These are phyloP conservation scores for Cadophora malorum DNA, from an alignment of 2,329 filamentous ascomycete species.

Conservation along the genomic window DNA sequence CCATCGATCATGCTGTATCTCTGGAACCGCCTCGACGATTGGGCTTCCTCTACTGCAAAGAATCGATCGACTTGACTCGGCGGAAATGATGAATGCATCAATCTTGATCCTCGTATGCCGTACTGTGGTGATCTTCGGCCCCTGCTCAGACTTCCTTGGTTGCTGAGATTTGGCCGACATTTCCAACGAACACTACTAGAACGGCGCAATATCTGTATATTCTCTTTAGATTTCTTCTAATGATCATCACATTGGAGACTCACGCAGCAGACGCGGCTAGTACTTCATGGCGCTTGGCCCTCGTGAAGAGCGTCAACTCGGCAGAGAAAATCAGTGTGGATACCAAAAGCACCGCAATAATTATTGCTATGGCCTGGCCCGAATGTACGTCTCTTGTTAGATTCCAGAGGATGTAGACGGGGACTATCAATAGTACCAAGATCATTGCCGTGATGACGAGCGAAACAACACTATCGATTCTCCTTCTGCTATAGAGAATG, in stretches of 20 bases:
- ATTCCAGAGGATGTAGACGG: slow-evolving; percentile 8
- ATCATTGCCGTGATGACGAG: not conserved
- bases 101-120: too few relatives aligned
- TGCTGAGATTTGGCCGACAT: not conserved
- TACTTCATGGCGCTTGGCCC: slow-evolving; percentile 3
- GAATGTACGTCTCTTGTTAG: not conserved
- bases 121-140: too few relatives aligned
- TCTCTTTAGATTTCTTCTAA: too few relatives aligned
- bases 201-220: slow-evolving; percentile 12
- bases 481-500: not conserved
- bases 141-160: too few relatives aligned
- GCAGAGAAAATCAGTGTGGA: not conserved
- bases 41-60: too few relatives aligned
- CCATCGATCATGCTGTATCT: too few relatives aligned
- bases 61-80: too few relatives aligned
- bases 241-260: too few relatives aligned
- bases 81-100: too few relatives aligned
- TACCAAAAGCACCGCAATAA: not conserved
- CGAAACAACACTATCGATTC: not conserved
- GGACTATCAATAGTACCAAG: not conserved
- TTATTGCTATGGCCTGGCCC: not conserved
- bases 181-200: slow-evolving; percentile 5
- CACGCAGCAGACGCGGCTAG: slow-evolving; percentile 9
- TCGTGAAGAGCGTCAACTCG: not conserved
- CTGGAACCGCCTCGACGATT: too few relatives aligned